Base-by-base conservation (phyloP, 306 rosid genomes). In the Erythrophleum fordii region DNA sequence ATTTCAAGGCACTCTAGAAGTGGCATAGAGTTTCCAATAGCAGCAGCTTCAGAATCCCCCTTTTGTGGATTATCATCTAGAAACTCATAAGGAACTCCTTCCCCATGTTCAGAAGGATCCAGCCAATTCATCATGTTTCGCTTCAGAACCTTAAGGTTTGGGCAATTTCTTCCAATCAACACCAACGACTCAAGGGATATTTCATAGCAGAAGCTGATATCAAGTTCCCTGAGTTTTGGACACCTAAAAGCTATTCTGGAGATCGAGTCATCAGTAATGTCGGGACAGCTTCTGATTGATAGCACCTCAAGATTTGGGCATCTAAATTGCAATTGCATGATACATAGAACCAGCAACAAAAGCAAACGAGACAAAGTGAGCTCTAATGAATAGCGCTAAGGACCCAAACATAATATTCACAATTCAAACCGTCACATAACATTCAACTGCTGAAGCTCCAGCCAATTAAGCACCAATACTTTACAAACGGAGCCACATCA, bases 21-120 rank as follows among this genome's bases (percentile, higher is more conserved):
- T 77, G 92, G 97, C 90, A 95, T 91, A 60, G 81, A 90, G 62
- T 86, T 88, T 34, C 90, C 97, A 76, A 95, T 91, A 26, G 93
- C 94, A 25, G 90, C 81, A 69, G 98, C 94, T 69, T 95, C 99
- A n/a, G 89, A 67, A 55, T 91, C 91, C 69, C 90, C 91, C 44
- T 95, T 98, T 91, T 93, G 98, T 4, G 97, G 99, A 83, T 91
- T 87, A 58, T 92, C 90, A 80, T 86, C 83, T 5, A 91, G 83
- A 72, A 90, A 93, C 69, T 81, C 89, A 11, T 84, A 35, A 16
- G 99, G 99, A 83, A 95, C 94, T 45, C 89, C 68, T 60, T 94
- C 92, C 10, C 31, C 4, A n/a, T 95, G 90, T 49, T 89, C 88
- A 25, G 96, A 90, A 69, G 97, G 89, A 77, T 91, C 96, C 31